Conservation (phyloP, 2,329 filamentous ascomycete species). For the Colletotrichum sp. region DNA sequence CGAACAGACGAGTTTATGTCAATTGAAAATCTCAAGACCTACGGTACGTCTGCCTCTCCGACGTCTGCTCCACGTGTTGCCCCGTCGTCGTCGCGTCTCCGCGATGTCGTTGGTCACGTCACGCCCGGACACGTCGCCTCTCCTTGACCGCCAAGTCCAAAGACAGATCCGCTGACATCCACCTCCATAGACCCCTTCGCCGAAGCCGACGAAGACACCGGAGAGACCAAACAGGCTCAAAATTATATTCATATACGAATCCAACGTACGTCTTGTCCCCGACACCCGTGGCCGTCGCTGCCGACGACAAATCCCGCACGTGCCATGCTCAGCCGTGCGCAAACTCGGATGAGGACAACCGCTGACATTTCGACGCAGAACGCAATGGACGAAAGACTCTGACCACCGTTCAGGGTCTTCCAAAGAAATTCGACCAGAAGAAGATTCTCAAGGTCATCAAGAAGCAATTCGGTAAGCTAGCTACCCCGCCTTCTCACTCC, state of each 20-base stretch:
- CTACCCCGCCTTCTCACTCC: background rate
- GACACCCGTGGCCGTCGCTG: background rate
- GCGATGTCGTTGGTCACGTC: background rate
- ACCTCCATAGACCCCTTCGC: conserved; percentile 90
- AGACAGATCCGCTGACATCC: conserved; percentile 28
- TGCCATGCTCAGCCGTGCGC: background rate
- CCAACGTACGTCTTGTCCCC: conserved; percentile 74
- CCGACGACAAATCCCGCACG: conserved; percentile 8
- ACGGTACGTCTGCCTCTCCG: conserved; percentile 66
- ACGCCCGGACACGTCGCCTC: background rate
- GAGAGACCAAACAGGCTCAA: conserved; percentile 92
- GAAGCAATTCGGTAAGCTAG: conserved; percentile 90
- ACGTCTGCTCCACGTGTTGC: background rate
- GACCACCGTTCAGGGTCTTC: conserved; percentile 98
- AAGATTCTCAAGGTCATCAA: conserved; percentile 99
- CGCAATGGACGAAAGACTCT: conserved; percentile 99
- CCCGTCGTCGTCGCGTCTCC: background rate
- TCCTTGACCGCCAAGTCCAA: conserved; percentile 11
- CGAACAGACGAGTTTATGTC: conserved; percentile 90
- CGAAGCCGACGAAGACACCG: conserved; percentile 99
- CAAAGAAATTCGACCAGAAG: conserved; percentile 99
- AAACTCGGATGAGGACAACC: background rate
- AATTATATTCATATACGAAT: conserved; percentile 99
- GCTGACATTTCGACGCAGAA: conserved; percentile 66
- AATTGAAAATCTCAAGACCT: conserved; percentile 98